phyloP scores from a whole-genome alignment of 176 grass and related monocot species.

The Panicum miliaceum region DNA sequence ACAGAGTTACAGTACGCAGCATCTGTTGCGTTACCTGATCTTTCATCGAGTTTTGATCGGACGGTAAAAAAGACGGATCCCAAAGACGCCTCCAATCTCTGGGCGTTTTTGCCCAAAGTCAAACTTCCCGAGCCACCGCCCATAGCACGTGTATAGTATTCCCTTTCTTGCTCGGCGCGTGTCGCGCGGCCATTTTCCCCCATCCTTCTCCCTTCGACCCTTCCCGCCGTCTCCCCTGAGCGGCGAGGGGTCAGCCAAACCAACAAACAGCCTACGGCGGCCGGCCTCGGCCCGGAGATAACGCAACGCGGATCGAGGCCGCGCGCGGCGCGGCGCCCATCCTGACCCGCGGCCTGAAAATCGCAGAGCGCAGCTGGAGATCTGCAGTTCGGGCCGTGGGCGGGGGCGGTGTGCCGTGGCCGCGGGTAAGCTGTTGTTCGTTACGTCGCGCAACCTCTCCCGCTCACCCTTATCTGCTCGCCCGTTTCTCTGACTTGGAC shows the following conservation, averaged over 20 bases:
- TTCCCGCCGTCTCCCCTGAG: background rate
- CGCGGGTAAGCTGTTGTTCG: constrained; percentile 2
- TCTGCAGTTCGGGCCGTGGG: background rate
- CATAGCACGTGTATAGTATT: background rate
- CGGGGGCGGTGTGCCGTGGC: background rate
- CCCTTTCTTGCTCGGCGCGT: background rate
- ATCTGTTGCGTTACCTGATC: background rate
- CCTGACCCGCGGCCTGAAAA: background rate
- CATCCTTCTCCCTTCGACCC: background rate
- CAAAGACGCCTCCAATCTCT: background rate
- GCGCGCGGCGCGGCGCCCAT: background rate
- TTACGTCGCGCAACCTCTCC: constrained; percentile 17
- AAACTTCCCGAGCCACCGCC: background rate
- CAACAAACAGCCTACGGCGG: background rate
- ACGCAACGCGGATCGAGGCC: background rate
- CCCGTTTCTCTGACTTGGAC: constrained; percentile 25
- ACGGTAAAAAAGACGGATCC: background rate
- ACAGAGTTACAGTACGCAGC: too few species aligned
- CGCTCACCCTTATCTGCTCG: constrained; percentile 15
- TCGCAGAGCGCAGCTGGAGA: background rate
- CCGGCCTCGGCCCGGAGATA: constrained; percentile 2
- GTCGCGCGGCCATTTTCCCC: background rate
- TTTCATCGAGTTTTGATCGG: background rate
- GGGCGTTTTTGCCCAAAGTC: background rate
- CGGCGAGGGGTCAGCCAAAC: background rate